Conservation (phyloP, 345 rosid genomes). For the Eucalyptus pauciflora region DNA sequence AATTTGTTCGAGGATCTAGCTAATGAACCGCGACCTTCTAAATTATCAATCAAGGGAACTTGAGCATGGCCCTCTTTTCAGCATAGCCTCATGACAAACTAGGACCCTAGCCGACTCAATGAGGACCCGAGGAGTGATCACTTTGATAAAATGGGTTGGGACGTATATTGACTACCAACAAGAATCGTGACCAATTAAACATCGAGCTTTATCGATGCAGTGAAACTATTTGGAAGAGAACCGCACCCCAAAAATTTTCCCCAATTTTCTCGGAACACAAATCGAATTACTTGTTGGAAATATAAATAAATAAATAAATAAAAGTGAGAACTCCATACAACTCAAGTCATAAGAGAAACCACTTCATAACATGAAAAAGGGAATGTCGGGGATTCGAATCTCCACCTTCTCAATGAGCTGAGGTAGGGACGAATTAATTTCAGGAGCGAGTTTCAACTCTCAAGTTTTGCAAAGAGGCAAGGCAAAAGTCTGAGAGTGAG, state of each 20-base stretch:
- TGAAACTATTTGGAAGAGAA: neutral
- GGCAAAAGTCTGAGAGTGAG: too few relatives aligned
- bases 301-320: neutral
- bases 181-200: accelerated
- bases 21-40: accelerated
- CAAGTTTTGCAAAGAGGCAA: too few relatives aligned
- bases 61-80: neutral
- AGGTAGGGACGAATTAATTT: too few relatives aligned
- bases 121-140: accelerated
- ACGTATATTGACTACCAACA: neutral
- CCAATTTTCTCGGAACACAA: neutral
- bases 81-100: neutral
- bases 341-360: too few relatives aligned
- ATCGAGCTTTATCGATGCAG: neutral
- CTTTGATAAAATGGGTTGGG: neutral
- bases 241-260: accelerated
- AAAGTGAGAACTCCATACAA: neutral
- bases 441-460: too few relatives aligned
- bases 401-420: too few relatives aligned
- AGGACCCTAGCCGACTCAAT: accelerated
- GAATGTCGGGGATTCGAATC: too few relatives aligned
- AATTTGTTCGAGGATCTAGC: accelerated
- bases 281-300: neutral
- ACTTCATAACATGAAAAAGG: too few relatives aligned
- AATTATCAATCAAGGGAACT: neutral